A percentile compares a stretch with the other conserved stretches of the same genome.
Evolutionary conservation across 1,284 basidiomycete species (phyloP).

Genomic region (Exobasidium rhododendri): DNA sequence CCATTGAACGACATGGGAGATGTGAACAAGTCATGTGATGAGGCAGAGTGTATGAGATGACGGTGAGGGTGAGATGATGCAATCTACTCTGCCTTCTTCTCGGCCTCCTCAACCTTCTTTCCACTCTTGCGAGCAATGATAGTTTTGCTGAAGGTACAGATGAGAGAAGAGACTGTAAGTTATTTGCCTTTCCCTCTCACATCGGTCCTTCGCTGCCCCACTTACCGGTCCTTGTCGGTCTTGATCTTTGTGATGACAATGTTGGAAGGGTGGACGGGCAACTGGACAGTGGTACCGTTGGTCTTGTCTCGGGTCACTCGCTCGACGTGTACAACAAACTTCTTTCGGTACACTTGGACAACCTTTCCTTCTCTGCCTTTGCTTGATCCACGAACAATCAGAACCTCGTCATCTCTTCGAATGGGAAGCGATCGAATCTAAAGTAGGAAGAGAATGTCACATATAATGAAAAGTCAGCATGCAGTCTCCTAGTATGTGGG

Average conservation of each 20-base stretch:
- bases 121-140: conserved; percentile 18
- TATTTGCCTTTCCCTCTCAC: not conserved
- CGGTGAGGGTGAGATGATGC: not conserved
- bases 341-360: conserved; percentile 86
- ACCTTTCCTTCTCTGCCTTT: conserved; percentile 73
- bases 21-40: no score
- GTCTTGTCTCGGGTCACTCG: conserved; percentile 97
- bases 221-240: conserved; percentile 53
- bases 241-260: conserved; percentile 70
- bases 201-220: conserved; percentile 8
- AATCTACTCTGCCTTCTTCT: conserved; percentile 12
- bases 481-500: not conserved
- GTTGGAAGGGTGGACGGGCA: conserved; percentile 95
- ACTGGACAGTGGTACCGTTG: conserved; percentile 87
- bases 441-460: conserved; percentile 12
- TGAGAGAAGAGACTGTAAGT: not conserved
- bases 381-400: conserved; percentile 72
- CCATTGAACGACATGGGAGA: not conserved
- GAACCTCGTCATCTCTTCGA: conserved; percentile 97
- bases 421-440: conserved; percentile 89
- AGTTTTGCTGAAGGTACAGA: not conserved
- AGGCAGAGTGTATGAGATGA: no score
- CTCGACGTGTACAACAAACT: conserved; percentile 98
- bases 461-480: not conserved
- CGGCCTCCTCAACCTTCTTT: conserved; percentile 15